Evolutionary conservation across 1,139 yeast genomes (phyloP).

Genomic region (Pneumocystis jirovecii): DNA sequence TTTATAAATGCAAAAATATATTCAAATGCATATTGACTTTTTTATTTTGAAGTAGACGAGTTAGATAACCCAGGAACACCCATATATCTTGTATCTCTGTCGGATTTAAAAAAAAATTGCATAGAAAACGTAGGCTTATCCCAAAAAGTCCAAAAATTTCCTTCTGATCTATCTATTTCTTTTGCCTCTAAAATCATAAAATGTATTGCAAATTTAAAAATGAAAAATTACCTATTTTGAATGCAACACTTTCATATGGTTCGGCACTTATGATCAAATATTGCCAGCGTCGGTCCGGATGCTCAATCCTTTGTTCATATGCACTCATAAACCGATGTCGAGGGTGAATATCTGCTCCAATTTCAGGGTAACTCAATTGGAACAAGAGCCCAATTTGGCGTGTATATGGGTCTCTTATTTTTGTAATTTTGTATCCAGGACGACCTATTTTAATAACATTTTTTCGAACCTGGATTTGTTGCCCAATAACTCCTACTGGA

Average conservation of each 20-base stretch:
- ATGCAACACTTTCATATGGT: conserved; percentile 64
- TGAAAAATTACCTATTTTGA: conserved; percentile 35
- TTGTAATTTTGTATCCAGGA: conserved; percentile 53
- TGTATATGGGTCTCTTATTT: conserved; percentile 47
- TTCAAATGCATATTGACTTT: neutral
- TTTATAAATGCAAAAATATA: neutral
- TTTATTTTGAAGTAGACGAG: neutral
- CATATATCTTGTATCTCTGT: conserved; percentile 13
- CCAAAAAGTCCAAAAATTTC: conserved; percentile 51
- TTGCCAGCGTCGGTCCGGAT: conserved; percentile 34
- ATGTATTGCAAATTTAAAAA: neutral
- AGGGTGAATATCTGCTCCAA: conserved; percentile 36
- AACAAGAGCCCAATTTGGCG: conserved; percentile 47
- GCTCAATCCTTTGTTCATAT: conserved; percentile 45
- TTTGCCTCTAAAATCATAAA: conserved; percentile 26
- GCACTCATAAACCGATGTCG: conserved; percentile 58
- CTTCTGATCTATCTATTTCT: conserved; percentile 36
- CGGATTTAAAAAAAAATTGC: conserved; percentile 43
- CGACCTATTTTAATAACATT: conserved; percentile 50
- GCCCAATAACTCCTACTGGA: conserved; percentile 22
- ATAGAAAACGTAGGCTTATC: conserved; percentile 55
- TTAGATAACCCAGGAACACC: conserved; percentile 10
- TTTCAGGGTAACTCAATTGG: conserved; percentile 41
- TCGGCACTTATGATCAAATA: conserved; percentile 67
- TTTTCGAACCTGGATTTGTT: conserved; percentile 29